Conservation (phyloP, 169 alveolate genomes). For the Blepharisma undulans region DNA sequence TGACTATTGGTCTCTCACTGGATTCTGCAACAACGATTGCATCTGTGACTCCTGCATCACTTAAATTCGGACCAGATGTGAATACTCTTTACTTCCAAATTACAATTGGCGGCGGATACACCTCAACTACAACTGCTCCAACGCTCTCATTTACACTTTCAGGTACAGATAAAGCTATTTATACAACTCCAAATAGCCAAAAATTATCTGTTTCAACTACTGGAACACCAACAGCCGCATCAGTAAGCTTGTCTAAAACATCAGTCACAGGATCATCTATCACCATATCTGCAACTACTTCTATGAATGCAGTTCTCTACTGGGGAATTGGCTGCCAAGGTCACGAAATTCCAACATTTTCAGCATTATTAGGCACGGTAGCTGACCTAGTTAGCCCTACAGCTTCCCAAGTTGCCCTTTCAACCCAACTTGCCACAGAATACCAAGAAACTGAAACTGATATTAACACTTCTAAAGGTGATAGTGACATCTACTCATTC, state of each 20-base stretch:
- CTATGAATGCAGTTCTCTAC: too few species aligned
- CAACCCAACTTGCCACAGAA: not conserved
- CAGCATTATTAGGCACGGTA: too few species aligned
- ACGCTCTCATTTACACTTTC: not conserved
- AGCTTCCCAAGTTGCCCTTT: too few species aligned
- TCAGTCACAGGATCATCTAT: too few species aligned
- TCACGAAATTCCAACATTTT: too few species aligned
- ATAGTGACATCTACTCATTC: not conserved
- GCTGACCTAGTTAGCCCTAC: too few species aligned
- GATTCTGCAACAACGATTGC: not conserved
- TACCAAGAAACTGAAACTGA: not conserved
- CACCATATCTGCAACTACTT: too few species aligned
- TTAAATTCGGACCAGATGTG: not conserved
- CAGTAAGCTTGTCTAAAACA: too few species aligned
- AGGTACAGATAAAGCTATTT: constrained; percentile 8
- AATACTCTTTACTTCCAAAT: not conserved
- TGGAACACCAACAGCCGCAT: too few species aligned
- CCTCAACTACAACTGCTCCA: not conserved
- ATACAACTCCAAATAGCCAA: not conserved
- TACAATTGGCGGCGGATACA: not conserved
- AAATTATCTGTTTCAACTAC: not conserved
- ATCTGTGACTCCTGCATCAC: not conserved
- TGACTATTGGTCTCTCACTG: not conserved
- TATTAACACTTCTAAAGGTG: not conserved
- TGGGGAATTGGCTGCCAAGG: too few species aligned